Percentiles rank a stretch among this genome's conserved stretches.
Evolutionary conservation across 2,329 filamentous ascomycete genomes (phyloP).

Genomic region (Sarocladium brachiariae): DNA sequence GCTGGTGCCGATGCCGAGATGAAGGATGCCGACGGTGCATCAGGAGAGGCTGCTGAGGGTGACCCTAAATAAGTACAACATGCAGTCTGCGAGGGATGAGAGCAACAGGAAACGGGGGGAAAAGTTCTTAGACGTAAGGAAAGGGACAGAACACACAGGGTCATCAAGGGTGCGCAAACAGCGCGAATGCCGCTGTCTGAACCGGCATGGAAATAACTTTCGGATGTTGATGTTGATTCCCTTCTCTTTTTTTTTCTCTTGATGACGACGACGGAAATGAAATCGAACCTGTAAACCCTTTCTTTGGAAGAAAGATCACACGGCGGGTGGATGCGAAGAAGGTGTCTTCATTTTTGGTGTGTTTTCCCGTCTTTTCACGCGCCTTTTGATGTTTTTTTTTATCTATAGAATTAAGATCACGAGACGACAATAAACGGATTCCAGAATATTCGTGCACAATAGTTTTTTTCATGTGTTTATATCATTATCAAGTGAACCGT

Average conservation of each 20-base stretch:
- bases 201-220: constrained; percentile 6
- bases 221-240: constrained; percentile 7
- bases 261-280: constrained; percentile 11
- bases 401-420: too few relatives aligned
- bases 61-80: constrained; percentile 26
- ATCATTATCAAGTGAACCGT: too few relatives aligned
- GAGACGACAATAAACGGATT: too few relatives aligned
- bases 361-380: not conserved
- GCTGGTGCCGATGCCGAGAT: constrained; percentile 53
- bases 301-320: constrained; percentile 9
- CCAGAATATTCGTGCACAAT: too few relatives aligned
- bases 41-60: constrained; percentile 43
- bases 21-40: constrained; percentile 51
- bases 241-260: constrained; percentile 11
- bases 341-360: not conserved
- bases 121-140: constrained; percentile 15
- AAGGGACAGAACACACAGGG: constrained; percentile 4
- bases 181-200: not conserved
- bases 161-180: not conserved
- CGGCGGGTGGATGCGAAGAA: not conserved
- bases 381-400: too few relatives aligned
- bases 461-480: not conserved
- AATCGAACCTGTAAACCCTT: constrained; percentile 8
- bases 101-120: constrained; percentile 17
- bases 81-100: constrained; percentile 12